Evolutionary conservation across 805 yeast genomes (phyloP).

Genomic region (Zygosaccharomyces bailii): DNA sequence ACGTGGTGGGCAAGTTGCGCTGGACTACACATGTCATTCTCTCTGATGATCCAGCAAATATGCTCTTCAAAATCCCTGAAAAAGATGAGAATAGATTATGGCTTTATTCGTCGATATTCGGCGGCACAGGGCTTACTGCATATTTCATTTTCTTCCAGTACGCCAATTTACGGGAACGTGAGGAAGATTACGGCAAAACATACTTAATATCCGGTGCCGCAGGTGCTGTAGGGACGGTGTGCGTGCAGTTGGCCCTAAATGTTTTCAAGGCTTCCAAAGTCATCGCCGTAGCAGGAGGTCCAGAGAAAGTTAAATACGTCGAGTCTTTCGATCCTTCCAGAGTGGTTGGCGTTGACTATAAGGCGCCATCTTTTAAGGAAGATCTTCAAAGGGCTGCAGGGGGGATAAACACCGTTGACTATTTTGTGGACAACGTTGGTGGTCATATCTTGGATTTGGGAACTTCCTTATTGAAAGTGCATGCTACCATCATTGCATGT

Average conservation of each 20-base stretch:
- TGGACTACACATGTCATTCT: constrained; percentile 51
- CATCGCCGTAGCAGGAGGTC: constrained; percentile 60
- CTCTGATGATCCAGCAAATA: constrained; percentile 16
- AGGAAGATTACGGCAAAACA: constrained; percentile 41
- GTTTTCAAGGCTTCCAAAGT: constrained; percentile 52
- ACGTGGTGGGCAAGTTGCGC: constrained; percentile 38
- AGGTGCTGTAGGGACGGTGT: constrained; percentile 68
- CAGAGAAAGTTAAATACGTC: constrained; percentile 51
- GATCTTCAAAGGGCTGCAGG: constrained; percentile 40
- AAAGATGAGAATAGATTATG: constrained; percentile 37
- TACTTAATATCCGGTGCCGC: constrained; percentile 62
- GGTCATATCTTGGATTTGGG: constrained; percentile 52
- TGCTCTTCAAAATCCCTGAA: constrained; percentile 21
- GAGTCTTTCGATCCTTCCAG: constrained; percentile 51
- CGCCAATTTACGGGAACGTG: constrained; percentile 43
- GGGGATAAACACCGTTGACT: constrained; percentile 48
- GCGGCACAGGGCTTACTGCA: constrained; percentile 60
- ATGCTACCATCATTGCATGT: constrained; percentile 53
- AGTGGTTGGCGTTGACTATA: constrained; percentile 51
- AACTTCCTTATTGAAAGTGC: constrained; percentile 35
- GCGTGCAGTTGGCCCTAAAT: constrained; percentile 54
- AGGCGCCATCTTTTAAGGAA: constrained; percentile 38
- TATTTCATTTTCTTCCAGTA: constrained; percentile 51
- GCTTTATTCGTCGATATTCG: constrained; percentile 48
- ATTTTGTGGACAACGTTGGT: constrained; percentile 62